Base-by-base conservation (phyloP, 2,329 filamentous ascomycete genomes). In the Sporothrix protearum region DNA sequence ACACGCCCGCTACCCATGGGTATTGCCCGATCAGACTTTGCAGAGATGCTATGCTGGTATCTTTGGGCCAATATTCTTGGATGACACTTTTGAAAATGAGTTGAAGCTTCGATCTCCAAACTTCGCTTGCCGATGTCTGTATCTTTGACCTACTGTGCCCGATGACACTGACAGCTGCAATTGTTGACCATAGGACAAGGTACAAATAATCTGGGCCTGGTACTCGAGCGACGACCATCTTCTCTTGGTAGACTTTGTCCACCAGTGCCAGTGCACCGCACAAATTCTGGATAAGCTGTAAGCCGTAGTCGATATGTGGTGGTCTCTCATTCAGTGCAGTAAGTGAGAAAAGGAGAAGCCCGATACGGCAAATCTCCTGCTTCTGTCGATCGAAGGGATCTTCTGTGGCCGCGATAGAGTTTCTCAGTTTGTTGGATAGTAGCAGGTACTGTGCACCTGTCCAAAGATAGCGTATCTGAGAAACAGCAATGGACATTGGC, bases 401-500 rank as follows among this genome's bases (percentile, higher is more conserved):
- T 9, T 16, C 53, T 7, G 45, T 25, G 1, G 33, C 5, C 8
- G 25, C 33, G 16, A 72, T 68, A 4, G 14, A 22, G 4, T 64
- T 42, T 5, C 71, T 66, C 16, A 72, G 42, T 4, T 10, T 45
- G 9, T 8, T 6, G 10, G 71, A 72, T 1, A 72, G 42, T 6
- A 72, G 66, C 28, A 47, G 8, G 39, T 72, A 72, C 19, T 72
- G 66, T 16, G 51, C 25, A 7, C 67, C 67, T 5, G 66, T 69
- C 9, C 69, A 33, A 5, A 69, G 39, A 7, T 69, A 47, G 19
- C 71, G 66, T 16, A 72, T 25, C 22, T 25, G 64, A 9, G 59
- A 55, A 22, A 47, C 67, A 5, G 64, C 42, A 19, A 47, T 14
- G 42, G 42, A 47, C 1, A 14, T 19, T 14, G 42, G 42, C n/a